Evolutionary conservation across 441 rosid genomes (phyloP), one percentile per base, ranked within the genome.

Genomic region (Gossypium gossypioides): DNA sequence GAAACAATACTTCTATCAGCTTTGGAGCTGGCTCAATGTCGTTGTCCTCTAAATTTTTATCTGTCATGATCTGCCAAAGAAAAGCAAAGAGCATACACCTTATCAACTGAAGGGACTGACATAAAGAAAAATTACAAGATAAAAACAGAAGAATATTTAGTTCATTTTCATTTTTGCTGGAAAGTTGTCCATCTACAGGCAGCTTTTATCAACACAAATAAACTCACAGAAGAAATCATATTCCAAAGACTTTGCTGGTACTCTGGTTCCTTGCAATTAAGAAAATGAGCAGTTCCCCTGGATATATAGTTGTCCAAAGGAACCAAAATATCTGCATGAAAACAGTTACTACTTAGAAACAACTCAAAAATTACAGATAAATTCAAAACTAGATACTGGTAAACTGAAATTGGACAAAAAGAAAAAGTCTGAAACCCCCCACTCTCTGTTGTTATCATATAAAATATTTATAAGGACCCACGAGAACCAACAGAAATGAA

Each of bases 11-110:
- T 75, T 91, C 90, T 76, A 92, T 80, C 71, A 96, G 88, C 88
- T 96, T 96, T 16, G 99, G 99, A 71, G 97, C 98, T 59, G 99
- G 96, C 83, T 86, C 98, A 75, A 92, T 83, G 77, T 92, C 99
- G 72, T 77, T 77, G 64, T 96, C 97, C 81, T 96, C 98, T 78
- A 92, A 87, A 78, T 90, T 88, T 81, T 80, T 83, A 77, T 92
- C 96, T n/a, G 87, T 82, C 92, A 96, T 81, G 64, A 91, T 78
- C 99, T 95, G 84, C 24, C 69, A 52, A 61, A 27, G 69, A 72
- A 78, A 25, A 78, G 70, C 1, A 65, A 3, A 57, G 15, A 40
- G 70, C 18, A 63, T 2, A 18, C 5, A 50, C 42, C 15, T 70
- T 61, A 29, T 55, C 6, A 75, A 75, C 32, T 19, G 27, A 27